Base-by-base conservation (phyloP, 2,329 filamentous ascomycete genomes). In the Aspergillus brasiliensis region DNA sequence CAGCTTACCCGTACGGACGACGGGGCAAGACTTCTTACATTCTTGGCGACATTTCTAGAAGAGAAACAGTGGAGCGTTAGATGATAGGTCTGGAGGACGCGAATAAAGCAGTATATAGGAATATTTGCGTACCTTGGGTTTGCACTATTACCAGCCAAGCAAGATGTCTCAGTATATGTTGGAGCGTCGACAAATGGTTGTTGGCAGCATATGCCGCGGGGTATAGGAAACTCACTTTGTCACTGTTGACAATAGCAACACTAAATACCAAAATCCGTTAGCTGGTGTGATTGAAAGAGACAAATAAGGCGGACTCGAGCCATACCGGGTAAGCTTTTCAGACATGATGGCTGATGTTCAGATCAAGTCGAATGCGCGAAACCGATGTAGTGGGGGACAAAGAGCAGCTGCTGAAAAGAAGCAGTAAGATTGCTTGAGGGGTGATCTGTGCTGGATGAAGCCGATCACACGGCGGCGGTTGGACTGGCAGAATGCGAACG, bases 21-120 rank as follows among this genome's bases (percentile, higher is more conserved):
- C 95, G 28, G 96, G 92, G 78, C 95, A 99, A 28, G 93, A 94
- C 79, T 98, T 98, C 80, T 98, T 98, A 86, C 95, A 99, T 81
- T 99, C 95, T 83, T 97, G 94, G 69, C 94, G 89, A 80, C 95
- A 98, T 92, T 98, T 98, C 90, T 93, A 25, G 10, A 11, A 38
- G 21, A 10, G 27, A 13, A 42, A 11, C 13, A 19, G 19, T 73
- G 67, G 69, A 64, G 51, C 8, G 62, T 73, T 59, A 75, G 73
- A 59, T 56, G 62, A 25, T n/a, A 5, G 34, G 11, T 21, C 10
- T 23, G 10, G n/a, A 2, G 21, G 21, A 38, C 27, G 7, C 21
- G 17, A 31, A 10, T 4, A 19, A 19, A n/a, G 37, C 25, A 21
- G 7, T 21, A 48, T 2, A 15, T 48, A 8, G 2, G 28, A 17